Conservation (phyloP, 2,329 filamentous ascomycete genomes). For the Teratosphaeria zuluensis region DNA sequence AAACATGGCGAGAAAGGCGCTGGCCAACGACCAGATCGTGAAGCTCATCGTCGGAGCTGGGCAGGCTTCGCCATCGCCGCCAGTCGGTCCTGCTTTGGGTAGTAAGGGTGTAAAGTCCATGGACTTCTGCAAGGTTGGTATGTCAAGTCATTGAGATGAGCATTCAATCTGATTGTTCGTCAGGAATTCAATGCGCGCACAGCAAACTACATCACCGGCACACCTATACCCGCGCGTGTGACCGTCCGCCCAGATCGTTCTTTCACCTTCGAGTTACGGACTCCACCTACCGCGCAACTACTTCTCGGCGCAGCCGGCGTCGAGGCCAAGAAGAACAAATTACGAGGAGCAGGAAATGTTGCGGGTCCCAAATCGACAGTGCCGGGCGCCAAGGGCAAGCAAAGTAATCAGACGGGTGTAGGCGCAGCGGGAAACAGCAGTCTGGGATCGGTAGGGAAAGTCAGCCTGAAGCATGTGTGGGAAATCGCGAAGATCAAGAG, state of each 20-base stretch:
- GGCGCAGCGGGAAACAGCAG: slow-evolving; percentile 47
- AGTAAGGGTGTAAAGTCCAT: slow-evolving; percentile 98
- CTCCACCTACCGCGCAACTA: slow-evolving; percentile 81
- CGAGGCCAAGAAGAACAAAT: slow-evolving; percentile 63
- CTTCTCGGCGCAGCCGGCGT: slow-evolving; percentile 76
- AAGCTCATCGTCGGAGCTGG: slow-evolving; percentile 97
- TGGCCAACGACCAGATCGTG: slow-evolving; percentile 64
- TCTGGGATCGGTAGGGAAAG: slow-evolving; percentile 67
- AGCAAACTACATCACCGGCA: slow-evolving; percentile 69
- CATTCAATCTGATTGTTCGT: background rate
- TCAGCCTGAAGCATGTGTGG: slow-evolving; percentile 91
- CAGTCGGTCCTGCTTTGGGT: slow-evolving; percentile 90
- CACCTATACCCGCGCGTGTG: slow-evolving; percentile 81
- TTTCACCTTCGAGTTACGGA: slow-evolving; percentile 88
- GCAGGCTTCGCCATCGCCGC: slow-evolving; percentile 87
- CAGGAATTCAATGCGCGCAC: slow-evolving; percentile 97
- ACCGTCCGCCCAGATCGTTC: slow-evolving; percentile 86
- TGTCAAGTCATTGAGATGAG: background rate
- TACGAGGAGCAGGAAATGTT: slow-evolving; percentile 56
- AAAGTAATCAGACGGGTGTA: slow-evolving; percentile 10
- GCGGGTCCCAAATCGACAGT: slow-evolving; percentile 34
- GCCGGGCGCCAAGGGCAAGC: slow-evolving; percentile 28
- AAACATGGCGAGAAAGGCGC: slow-evolving; percentile 44
- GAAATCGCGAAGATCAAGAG: slow-evolving; percentile 97
- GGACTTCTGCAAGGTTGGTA: slow-evolving; percentile 90